Evolutionary conservation across 2,329 filamentous ascomycete species (phyloP), one percentile per base, ranked within the genome.

Genomic region (Dothidotthia symphoricarpi): DNA sequence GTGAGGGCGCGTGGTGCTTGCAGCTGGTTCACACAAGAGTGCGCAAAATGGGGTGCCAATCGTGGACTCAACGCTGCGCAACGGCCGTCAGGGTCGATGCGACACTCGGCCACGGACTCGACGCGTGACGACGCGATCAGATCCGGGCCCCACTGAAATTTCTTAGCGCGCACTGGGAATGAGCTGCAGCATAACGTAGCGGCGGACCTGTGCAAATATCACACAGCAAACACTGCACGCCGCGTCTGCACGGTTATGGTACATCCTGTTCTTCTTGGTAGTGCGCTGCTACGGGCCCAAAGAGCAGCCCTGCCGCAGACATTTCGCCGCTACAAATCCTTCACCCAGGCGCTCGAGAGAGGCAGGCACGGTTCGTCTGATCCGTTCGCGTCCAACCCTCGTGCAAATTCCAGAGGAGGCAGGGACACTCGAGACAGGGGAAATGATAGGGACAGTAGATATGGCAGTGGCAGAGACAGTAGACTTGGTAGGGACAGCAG

Each of bases 301-400:
- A 37, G 27, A 33, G 24, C 36, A 4, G 33, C n/a, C 8, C 17
- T 54, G 5, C 48, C 55, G 6, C 47, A 33, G 30, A 41, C 45
- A 2, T 57, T 53, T 22, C 38, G 41, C 27, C 58, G 61, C 27
- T 49, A 58, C 46, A 63, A 63, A 38, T 65, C 61, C 24, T 48
- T 65, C 29, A 57, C 52, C 26, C 55, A 57, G 7, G 52, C 60
- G 28, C 64, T 65, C 41, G 61, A 64, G 43, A 47, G 55, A 47
- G 59, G 53, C 34, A 49, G 47, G 37, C 47, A 41, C 12, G 36
- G 44, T 13, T 36, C 43, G 12, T 41, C 44, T 16, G 40, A 46
- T 9, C 39, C 43, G 12, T 41, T 49, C 16, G 5, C 19, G 19
- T 22, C 19, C 19, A 5, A 45, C 30, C 31, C 43, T 22, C 41